Conservation (phyloP, 495 filamentous ascomycete species). For the Pseudoneurospora amorphoporcata region DNA sequence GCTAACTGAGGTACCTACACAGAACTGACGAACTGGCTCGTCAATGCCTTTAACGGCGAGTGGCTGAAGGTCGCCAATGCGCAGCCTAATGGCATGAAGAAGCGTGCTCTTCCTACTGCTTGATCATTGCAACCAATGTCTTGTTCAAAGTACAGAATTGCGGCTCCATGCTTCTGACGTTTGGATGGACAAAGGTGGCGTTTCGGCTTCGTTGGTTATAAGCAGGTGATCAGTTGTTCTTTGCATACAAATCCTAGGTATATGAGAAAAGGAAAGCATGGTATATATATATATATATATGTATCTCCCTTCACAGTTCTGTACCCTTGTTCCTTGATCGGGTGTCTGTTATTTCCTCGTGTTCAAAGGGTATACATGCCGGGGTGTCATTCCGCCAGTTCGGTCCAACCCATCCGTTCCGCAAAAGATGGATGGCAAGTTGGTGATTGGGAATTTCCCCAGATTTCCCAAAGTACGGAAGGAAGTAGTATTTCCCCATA, state of each 20-base stretch:
- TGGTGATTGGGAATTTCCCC: background rate
- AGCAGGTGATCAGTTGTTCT: background rate
- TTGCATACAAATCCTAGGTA: background rate
- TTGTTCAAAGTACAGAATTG: background rate
- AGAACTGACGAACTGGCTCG: constrained; percentile 87
- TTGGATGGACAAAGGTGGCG: background rate
- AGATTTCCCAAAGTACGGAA: background rate
- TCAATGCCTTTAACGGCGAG: constrained; percentile 96
- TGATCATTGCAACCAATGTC: background rate
- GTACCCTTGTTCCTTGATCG: background rate
- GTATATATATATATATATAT: background rate
- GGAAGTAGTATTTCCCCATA: background rate
- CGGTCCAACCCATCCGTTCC: background rate
- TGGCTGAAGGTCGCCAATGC: constrained; percentile 70
- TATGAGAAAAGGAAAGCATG: background rate
- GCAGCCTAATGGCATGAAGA: constrained; percentile 37
- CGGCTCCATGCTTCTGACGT: background rate
- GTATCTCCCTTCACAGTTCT: background rate
- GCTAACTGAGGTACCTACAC: constrained; percentile 17
- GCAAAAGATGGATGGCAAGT: background rate
- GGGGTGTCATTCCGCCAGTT: background rate
- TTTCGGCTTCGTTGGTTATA: background rate
- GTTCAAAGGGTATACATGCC: background rate
- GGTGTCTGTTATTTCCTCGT: background rate
- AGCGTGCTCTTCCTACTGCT: background rate